Conservation (phyloP, 2,329 filamentous ascomycete species). For the Apiospora malaysiana region DNA sequence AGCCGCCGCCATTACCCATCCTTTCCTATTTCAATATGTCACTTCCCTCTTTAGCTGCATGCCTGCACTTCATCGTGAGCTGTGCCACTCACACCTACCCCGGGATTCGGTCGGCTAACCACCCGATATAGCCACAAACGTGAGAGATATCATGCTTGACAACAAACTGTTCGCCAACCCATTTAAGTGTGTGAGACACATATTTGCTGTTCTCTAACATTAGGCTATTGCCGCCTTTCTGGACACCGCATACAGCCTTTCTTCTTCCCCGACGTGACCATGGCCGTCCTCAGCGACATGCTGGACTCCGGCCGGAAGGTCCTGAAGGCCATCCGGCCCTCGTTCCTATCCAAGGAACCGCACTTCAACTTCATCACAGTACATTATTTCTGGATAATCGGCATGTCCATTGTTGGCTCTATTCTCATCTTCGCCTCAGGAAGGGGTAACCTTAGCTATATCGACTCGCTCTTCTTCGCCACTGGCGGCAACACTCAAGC, state of each 20-base stretch:
- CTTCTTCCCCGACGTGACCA: slow-evolving; percentile 4
- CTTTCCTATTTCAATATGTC: slow-evolving; percentile 13
- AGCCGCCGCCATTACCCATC: background rate
- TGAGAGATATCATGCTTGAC: slow-evolving; percentile 26
- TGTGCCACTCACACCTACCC: slow-evolving; percentile 12
- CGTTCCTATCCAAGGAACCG: slow-evolving; percentile 64
- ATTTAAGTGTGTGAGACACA: slow-evolving; percentile 6
- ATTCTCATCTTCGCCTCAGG: slow-evolving; percentile 72
- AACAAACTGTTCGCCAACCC: slow-evolving; percentile 9
- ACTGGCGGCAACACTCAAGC: slow-evolving; percentile 88
- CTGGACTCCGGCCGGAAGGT: slow-evolving; percentile 46
- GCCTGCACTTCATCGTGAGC: slow-evolving; percentile 15
- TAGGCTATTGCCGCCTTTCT: slow-evolving; percentile 10
- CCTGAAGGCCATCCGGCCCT: slow-evolving; percentile 57
- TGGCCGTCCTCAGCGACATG: slow-evolving; percentile 39
- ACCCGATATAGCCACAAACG: slow-evolving; percentile 21
- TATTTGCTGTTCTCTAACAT: slow-evolving; percentile 19
- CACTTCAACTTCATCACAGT: slow-evolving; percentile 82
- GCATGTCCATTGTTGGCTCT: slow-evolving; percentile 74
- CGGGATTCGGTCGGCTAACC: slow-evolving; percentile 1
- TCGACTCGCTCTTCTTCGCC: slow-evolving; percentile 90
- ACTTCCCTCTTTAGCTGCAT: background rate
- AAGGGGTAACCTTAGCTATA: slow-evolving; percentile 70
- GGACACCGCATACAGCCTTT: background rate
- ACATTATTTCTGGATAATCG: slow-evolving; percentile 85